A percentile compares a stretch with the other conserved stretches of the same genome.
Conservation (phyloP, 192 early-diverging fungal species). For the Mortierella antarctica region DNA sequence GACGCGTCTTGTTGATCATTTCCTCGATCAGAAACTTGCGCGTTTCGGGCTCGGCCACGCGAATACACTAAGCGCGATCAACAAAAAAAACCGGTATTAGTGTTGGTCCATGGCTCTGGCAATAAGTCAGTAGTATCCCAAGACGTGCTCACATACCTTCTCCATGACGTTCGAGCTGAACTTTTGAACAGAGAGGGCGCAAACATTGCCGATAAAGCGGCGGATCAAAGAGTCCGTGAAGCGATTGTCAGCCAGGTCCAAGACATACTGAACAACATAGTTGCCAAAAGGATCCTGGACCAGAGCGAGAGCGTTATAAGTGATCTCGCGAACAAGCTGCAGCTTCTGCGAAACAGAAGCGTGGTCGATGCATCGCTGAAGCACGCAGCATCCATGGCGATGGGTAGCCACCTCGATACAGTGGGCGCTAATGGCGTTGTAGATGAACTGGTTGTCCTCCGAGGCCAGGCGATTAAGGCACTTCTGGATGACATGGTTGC, state of each 20-base stretch:
- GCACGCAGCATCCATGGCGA: constrained; percentile 92
- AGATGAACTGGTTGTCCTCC: constrained; percentile 90
- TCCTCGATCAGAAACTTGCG: constrained; percentile 78
- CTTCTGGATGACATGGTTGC: constrained; percentile 95
- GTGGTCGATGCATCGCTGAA: constrained; percentile 92
- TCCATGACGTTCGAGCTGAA: constrained; percentile 94
- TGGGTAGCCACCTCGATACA: constrained; percentile 89
- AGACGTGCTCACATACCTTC: constrained; percentile 64
- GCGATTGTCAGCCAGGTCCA: constrained; percentile 76
- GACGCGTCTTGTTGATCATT: constrained; percentile 74
- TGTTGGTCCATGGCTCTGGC: too few species aligned
- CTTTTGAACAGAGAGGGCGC: constrained; percentile 86
- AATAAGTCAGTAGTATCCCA: too few species aligned
- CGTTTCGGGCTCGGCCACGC: constrained; percentile 77
- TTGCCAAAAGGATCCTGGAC: constrained; percentile 94
- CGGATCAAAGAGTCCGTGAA: constrained; percentile 79
- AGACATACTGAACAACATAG: constrained; percentile 93
- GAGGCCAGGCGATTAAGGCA: constrained; percentile 80
- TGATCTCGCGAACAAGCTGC: constrained; percentile 84
- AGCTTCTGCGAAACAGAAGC: constrained; percentile 74
- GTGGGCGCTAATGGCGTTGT: constrained; percentile 79
- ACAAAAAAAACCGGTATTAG: neutral
- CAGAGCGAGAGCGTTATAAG: constrained; percentile 75
- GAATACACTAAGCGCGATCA: constrained; percentile 72
- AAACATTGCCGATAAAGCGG: constrained; percentile 81